Conservation (phyloP, 768 basidiomycete genomes). For the Lentinula aciculospora region DNA sequence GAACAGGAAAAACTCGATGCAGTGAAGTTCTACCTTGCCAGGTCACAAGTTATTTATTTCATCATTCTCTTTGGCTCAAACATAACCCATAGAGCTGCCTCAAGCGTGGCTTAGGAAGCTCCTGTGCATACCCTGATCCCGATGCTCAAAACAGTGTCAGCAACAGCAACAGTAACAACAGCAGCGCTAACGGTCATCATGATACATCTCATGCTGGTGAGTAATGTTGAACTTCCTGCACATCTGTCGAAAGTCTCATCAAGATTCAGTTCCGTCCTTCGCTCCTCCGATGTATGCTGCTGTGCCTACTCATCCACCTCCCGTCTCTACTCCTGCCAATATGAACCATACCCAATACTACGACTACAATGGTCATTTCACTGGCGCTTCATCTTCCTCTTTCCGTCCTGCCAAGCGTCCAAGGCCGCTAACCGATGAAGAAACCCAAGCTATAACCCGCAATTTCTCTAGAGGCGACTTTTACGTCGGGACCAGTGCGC, state of each 20-base stretch:
- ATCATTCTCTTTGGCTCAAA: slow-evolving; percentile 1
- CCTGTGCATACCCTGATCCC: slow-evolving; percentile 76
- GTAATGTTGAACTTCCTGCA: slow-evolving; percentile 8
- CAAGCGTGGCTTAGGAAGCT: slow-evolving; percentile 67
- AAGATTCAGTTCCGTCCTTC: slow-evolving; percentile 28
- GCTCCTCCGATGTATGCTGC: slow-evolving; percentile 48
- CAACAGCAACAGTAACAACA: slow-evolving; percentile 32
- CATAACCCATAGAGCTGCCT: slow-evolving; percentile 57
- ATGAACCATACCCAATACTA: slow-evolving; percentile 67
- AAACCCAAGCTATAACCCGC: slow-evolving; percentile 77
- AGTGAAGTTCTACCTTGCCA: slow-evolving; percentile 81
- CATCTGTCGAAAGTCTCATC: slow-evolving; percentile 12
- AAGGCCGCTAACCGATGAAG: slow-evolving; percentile 76
- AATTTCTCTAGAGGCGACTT: slow-evolving; percentile 81
- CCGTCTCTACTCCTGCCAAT: slow-evolving; percentile 29
- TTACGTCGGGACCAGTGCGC: slow-evolving; percentile 74
- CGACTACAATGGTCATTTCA: slow-evolving; percentile 68
- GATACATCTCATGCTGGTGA: slow-evolving; percentile 17
- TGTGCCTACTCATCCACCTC: slow-evolving; percentile 20
- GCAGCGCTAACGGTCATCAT: slow-evolving; percentile 28
- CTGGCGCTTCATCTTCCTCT: slow-evolving; percentile 65
- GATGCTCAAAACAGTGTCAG: slow-evolving; percentile 37
- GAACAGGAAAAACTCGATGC: slow-evolving; percentile 82
- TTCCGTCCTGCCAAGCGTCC: slow-evolving; percentile 80
- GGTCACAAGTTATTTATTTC: slow-evolving; percentile 28